Conservation (phyloP, 2,329 filamentous ascomycete genomes). For the Beauveria rudraprayagi region DNA sequence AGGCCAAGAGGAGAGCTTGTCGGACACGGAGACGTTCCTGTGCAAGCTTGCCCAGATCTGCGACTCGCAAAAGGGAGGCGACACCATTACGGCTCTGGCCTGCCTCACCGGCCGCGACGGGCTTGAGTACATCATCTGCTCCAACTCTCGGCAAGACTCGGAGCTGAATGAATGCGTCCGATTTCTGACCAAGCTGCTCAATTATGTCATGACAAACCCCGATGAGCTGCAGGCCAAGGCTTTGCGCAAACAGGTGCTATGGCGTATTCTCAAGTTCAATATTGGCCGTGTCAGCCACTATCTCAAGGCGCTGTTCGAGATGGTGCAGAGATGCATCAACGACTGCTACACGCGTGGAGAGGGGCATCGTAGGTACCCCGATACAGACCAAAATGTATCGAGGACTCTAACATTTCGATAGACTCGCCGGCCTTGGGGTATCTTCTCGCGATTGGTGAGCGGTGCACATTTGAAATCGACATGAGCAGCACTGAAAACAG, state of each 20-base stretch:
- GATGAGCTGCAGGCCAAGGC: not conserved
- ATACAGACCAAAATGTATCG: not conserved
- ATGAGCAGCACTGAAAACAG: not conserved
- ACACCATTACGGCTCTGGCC: slow-evolving; percentile 11
- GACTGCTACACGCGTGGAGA: not conserved
- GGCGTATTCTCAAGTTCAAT: not conserved
- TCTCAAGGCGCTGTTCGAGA: not conserved
- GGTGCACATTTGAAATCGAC: not conserved
- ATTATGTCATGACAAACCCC: slow-evolving; percentile 5
- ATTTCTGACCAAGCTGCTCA: not conserved
- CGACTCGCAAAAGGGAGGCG: slow-evolving; percentile 10
- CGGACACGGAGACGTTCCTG: slow-evolving; percentile 3
- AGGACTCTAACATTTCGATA: not conserved
- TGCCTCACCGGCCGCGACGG: slow-evolving; percentile 2
- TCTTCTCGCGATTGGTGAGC: not conserved
- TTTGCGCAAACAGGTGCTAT: slow-evolving; percentile 10
- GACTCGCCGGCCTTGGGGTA: not conserved
- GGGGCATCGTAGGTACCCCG: not conserved
- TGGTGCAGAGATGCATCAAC: not conserved
- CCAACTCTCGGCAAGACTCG: slow-evolving; percentile 7
- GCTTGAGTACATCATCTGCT: slow-evolving; percentile 12
- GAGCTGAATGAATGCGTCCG: slow-evolving; percentile 9
- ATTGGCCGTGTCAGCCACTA: not conserved
- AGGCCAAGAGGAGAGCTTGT: not conserved
- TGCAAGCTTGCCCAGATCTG: slow-evolving; percentile 14